These are phyloP conservation scores for Solanum chiquidenum DNA, from an alignment of 257 asterid genomes.

Conservation along the genomic window DNA sequence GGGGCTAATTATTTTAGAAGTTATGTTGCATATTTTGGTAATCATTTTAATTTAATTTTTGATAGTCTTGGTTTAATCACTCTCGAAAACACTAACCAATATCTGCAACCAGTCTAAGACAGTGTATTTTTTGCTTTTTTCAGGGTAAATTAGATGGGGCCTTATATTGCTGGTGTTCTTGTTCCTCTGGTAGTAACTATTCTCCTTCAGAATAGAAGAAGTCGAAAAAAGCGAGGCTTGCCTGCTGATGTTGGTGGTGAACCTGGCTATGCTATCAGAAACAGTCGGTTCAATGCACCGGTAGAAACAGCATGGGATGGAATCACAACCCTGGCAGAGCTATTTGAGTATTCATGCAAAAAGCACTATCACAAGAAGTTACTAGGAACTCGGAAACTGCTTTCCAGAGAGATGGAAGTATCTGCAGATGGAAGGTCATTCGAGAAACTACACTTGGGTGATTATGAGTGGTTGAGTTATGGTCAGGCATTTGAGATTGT, in stretches of 20 bases:
- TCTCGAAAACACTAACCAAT: not conserved
- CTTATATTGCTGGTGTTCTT: constrained; percentile 61
- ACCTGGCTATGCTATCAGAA: constrained; percentile 60
- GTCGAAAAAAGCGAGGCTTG: constrained; percentile 66
- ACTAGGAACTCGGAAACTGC: constrained; percentile 69
- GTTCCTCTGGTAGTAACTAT: constrained; percentile 68
- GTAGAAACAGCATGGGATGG: constrained; percentile 97
- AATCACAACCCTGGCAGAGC: constrained; percentile 86
- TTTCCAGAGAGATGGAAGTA: constrained; percentile 56
- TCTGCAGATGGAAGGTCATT: constrained; percentile 71
- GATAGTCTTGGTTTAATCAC: not conserved
- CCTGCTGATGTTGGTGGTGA: constrained; percentile 74
- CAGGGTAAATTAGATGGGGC: constrained; percentile 40
- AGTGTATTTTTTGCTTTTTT: not conserved
- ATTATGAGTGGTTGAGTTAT: constrained; percentile 81
- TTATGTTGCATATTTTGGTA: not conserved
- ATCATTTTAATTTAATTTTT: not conserved
- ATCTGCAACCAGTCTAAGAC: not conserved
- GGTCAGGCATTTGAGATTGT: constrained; percentile 71
- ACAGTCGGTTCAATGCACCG: constrained; percentile 48
- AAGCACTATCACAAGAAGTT: constrained; percentile 35
- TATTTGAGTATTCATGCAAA: constrained; percentile 73
- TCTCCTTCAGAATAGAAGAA: constrained; percentile 46
- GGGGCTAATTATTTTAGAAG: not conserved
- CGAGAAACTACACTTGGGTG: constrained; percentile 96